phyloP scores from a whole-genome alignment of 495 filamentous ascomycete genomes.

The Penicillium silybi region DNA sequence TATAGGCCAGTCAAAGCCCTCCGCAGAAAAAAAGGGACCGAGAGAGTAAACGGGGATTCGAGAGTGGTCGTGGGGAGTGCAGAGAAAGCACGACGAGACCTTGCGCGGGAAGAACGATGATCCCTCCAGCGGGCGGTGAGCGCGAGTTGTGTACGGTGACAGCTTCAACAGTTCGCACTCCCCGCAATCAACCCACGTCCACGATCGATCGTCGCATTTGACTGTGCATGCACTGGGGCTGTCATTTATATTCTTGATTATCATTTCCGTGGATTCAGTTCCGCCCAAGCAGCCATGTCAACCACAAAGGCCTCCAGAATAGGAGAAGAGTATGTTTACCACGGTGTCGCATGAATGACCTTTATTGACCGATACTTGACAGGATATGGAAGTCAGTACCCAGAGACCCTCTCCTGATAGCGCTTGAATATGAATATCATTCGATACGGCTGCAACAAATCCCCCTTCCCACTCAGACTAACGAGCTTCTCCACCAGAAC shows the following conservation, averaged over 20 bases:
- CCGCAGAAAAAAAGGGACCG: background rate
- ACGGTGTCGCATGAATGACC: conserved; percentile 14
- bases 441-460: background rate
- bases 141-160: conserved; percentile 13
- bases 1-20: background rate
- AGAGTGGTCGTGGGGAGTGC: conserved; percentile 8
- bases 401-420: conserved; percentile 5
- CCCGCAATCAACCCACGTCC: conserved; percentile 22
- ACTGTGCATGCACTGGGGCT: background rate
- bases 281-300: conserved; percentile 48
- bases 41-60: background rate
- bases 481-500: conserved; percentile 39
- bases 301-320: conserved; percentile 81
- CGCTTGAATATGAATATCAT: background rate
- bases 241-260: background rate
- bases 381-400: conserved; percentile 95
- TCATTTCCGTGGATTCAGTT: background rate
- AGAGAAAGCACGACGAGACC: conserved; percentile 17
- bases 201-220: conserved; percentile 11
- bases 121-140: conserved; percentile 27
- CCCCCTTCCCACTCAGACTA: conserved; percentile 5
- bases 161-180: conserved; percentile 21
- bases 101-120: conserved; percentile 31
- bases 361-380: conserved; percentile 19
- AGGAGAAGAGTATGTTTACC: conserved; percentile 85